A percentile compares a stretch with the other conserved stretches of the same genome.
phyloP scores from a whole-genome alignment of 257 asterid genomes.

The Salvia hispanica region DNA sequence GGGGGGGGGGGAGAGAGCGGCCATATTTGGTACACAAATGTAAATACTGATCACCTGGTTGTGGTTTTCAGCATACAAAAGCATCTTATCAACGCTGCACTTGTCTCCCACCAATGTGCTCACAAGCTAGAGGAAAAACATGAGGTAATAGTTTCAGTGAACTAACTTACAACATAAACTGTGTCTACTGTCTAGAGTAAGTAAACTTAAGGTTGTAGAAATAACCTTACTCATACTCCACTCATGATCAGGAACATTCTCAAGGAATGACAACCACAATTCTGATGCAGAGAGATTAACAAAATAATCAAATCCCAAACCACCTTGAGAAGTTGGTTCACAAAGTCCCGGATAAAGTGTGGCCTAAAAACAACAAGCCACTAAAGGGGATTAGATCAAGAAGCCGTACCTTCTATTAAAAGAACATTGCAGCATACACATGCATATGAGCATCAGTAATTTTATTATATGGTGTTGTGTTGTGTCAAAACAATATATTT shows the following conservation, averaged over 20 bases:
- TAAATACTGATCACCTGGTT: constrained; percentile 63
- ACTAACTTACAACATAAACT: constrained; percentile 17
- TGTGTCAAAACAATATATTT: too few relatives aligned
- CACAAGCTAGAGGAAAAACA: constrained; percentile 59
- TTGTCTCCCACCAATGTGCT: constrained; percentile 64
- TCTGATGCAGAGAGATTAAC: constrained; percentile 92
- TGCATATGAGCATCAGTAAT: not conserved
- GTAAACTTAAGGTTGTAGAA: constrained; percentile 23
- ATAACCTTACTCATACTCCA: constrained; percentile 98
- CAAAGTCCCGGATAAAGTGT: constrained; percentile 95
- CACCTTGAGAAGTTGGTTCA: constrained; percentile 89
- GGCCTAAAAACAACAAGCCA: constrained; percentile 50
- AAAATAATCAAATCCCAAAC: constrained; percentile 91
- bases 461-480: too few relatives aligned
- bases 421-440: constrained; percentile 1
- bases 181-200: constrained; percentile 8
- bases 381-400: constrained; percentile 11
- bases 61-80: constrained; percentile 92
- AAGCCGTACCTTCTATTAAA: constrained; percentile 21
- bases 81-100: constrained; percentile 68
- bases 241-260: constrained; percentile 73
- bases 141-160: constrained; percentile 26
- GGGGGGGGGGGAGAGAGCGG: not conserved
- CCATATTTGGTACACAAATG: constrained; percentile 14
- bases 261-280: constrained; percentile 76